A percentile compares a stretch with the other conserved stretches of the same genome.
phyloP scores from a whole-genome alignment of 2,329 filamentous ascomycete species.

The Hirsutella thompsonii region DNA sequence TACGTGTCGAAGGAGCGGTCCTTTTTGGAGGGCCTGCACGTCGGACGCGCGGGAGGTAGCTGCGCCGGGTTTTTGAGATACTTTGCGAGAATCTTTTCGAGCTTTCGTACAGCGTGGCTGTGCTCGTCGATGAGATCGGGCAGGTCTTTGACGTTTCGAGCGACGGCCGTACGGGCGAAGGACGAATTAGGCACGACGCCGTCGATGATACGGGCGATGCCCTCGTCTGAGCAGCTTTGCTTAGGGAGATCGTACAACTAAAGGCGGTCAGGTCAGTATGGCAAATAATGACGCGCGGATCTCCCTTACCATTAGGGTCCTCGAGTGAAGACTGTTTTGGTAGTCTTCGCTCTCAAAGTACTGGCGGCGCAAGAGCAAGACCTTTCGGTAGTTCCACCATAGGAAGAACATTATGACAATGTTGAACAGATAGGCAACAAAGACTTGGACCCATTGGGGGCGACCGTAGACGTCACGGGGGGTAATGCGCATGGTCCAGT shows the following conservation, averaged over 20 bases:
- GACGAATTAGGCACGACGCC: conserved; percentile 65
- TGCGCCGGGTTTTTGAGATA: conserved; percentile 81
- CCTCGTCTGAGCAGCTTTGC: conserved; percentile 69
- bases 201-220: conserved; percentile 73
- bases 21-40: conserved; percentile 68
- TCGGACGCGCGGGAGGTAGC: conserved; percentile 63
- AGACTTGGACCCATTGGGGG: conserved; percentile 45
- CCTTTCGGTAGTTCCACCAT: conserved; percentile 78
- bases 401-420: conserved; percentile 67
- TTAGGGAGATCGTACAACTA: conserved; percentile 76
- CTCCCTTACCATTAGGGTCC: conserved; percentile 53
- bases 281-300: no score
- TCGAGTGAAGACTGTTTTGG: conserved; percentile 71
- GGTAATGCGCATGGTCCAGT: conserved; percentile 47
- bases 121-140: conserved; percentile 79
- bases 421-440: conserved; percentile 54
- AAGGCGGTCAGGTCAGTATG: background rate
- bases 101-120: conserved; percentile 62
- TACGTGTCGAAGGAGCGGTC: conserved; percentile 56
- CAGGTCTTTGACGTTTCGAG: conserved; percentile 82
- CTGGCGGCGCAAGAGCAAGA: conserved; percentile 55
- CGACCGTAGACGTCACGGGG: conserved; percentile 39
- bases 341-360: conserved; percentile 86
- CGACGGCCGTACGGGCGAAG: conserved; percentile 69
- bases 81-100: conserved; percentile 75